Evolutionary conservation across 441 rosid species (phyloP).

Genomic region (Croton setiger): DNA sequence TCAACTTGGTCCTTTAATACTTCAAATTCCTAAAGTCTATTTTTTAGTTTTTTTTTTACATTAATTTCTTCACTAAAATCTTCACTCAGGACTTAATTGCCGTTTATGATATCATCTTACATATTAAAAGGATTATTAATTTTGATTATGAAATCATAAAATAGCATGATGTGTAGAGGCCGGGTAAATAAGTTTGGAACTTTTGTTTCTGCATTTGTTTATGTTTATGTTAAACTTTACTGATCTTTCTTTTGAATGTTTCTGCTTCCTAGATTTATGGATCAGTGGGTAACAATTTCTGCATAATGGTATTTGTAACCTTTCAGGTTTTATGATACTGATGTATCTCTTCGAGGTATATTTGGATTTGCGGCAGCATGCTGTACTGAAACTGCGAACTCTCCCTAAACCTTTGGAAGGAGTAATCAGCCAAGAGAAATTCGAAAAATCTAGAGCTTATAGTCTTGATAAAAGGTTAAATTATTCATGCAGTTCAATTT

Average conservation of each 20-base stretch:
- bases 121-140: no score
- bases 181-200: neutral
- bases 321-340: conserved; percentile 82
- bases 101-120: no score
- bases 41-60: neutral
- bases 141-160: no score
- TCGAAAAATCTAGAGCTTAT: conserved; percentile 83
- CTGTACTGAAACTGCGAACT: conserved; percentile 72
- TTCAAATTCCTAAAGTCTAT: neutral
- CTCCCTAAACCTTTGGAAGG: conserved; percentile 87
- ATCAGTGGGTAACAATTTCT: neutral
- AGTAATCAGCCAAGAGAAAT: conserved; percentile 86
- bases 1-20: neutral
- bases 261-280: neutral
- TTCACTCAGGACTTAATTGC: neutral
- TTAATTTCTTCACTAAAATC: neutral
- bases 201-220: neutral
- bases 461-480: conserved; percentile 91
- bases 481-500: neutral
- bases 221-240: neutral
- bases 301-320: neutral
- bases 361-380: conserved; percentile 79
- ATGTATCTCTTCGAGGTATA: conserved; percentile 86
- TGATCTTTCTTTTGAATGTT: neutral
- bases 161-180: no score